Base-by-base conservation (phyloP, 2,329 filamentous ascomycete genomes). In the Lecanicillium sp. region DNA sequence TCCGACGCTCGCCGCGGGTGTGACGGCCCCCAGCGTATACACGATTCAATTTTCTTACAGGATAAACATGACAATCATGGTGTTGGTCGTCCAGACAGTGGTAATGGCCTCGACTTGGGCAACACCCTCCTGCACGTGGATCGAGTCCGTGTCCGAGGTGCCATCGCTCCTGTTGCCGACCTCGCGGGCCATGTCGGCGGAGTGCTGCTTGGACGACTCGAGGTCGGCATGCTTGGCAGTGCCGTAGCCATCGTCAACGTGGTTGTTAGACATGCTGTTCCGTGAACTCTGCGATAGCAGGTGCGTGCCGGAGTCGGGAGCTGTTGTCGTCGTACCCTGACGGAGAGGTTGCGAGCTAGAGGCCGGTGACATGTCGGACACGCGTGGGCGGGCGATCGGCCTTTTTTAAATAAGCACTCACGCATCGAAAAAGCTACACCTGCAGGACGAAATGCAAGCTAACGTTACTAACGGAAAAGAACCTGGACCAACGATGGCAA, bases 31-130 rank as follows among this genome's bases (percentile, higher is more conserved):
- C 35, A 17, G 33, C 32, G 15, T 7, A 32, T 14, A 32, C 10
- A 27, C 23, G 12, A n/a, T 23, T 5, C 17, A 7, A n/a, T n/a
- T n/a, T 9, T 57, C 65, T 54, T 55, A 70, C 69, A 70, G 55
- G 24, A 56, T 54, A 48, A 69, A 70, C 48, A 64, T 66, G 44
- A 58, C 43, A 55, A 61, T 59, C 40, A 69, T 52, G 11, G 62
- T 59, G 50, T 65, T 62, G 44, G 52, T 59, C 15, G 59, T 62
- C 68, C 67, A 70, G 21, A 68, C 62, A 2, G 57, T 56, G 9
- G 68, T 68, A 51, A 67, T 59, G 8, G 67, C 67, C 54, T 69
- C 64, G 35, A 66, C 65, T 17, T 55, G 55, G 49, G 61, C 58
- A 17, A 70, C 66, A 53, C 67, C 67, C 9, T 60, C 60, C 48